Evolutionary conservation across 768 basidiomycete species (phyloP).

Genomic region (Phaeotremella skinneri): DNA sequence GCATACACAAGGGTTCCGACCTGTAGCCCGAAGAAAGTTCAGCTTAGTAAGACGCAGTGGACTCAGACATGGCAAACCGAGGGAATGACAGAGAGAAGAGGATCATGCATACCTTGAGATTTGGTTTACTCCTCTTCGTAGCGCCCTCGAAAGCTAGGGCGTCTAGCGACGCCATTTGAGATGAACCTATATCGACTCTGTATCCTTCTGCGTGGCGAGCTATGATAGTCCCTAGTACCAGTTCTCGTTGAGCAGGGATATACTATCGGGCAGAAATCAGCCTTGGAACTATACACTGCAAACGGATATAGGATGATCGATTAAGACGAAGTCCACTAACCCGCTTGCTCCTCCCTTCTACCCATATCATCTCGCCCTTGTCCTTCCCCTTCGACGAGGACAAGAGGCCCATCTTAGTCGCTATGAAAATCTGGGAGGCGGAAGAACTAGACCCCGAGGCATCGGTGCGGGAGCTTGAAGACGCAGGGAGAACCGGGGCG

Average conservation of each 20-base stretch:
- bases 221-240: slow-evolving; percentile 77
- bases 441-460: slow-evolving; percentile 30
- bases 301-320: slow-evolving; percentile 5
- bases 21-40: too few relatives aligned
- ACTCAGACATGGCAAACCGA: too few relatives aligned
- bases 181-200: slow-evolving; percentile 88
- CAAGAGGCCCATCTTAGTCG: slow-evolving; percentile 37
- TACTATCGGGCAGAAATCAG: slow-evolving; percentile 60
- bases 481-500: too few relatives aligned
- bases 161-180: slow-evolving; percentile 80
- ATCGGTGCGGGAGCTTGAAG: slow-evolving; percentile 57
- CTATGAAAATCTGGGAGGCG: slow-evolving; percentile 51
- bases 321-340: slow-evolving; percentile 57
- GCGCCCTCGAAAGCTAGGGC: slow-evolving; percentile 93
- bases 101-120: slow-evolving; percentile 82
- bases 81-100: too few relatives aligned
- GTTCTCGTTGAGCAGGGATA: slow-evolving; percentile 82
- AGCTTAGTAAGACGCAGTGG: too few relatives aligned
- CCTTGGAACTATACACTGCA: background rate
- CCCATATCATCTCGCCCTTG: slow-evolving; percentile 75
- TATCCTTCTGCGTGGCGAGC: slow-evolving; percentile 82
- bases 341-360: slow-evolving; percentile 79
- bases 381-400: slow-evolving; percentile 33
- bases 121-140: slow-evolving; percentile 88
- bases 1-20: slow-evolving; percentile 89